Evolutionary conservation across 2,329 filamentous ascomycete species (phyloP), one percentile per base, ranked within the genome.

Genomic region (Juglanconis oblonga): DNA sequence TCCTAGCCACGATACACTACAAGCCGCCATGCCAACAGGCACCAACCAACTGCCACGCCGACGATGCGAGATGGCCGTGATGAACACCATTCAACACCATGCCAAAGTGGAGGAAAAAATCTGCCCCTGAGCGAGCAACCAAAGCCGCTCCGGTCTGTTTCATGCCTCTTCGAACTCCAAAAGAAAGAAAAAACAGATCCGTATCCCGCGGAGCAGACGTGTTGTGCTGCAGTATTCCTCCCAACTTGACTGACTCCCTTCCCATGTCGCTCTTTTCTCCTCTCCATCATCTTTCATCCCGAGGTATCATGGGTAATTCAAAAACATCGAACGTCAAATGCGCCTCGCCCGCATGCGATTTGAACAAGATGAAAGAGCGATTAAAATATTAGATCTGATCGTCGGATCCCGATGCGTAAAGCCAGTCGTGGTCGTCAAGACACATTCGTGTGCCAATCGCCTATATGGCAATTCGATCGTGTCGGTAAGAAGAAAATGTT

Each of bases 241-340:
- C 11, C 17, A 44, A 24, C 17, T 9, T 35, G 24, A 24, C n/a
- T 44, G 7, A 33, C 14, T 53, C n/a, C 29, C 40, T 13, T 24
- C 32, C 29, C 38, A 40, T 35, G 50, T 9, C 50, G 35, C 38
- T 52, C 35, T 32, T 53, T 17, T 9, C n/a, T 32, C 32, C 4
- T 24, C 36, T 17, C n/a, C 10, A 44, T 38, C 36, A 11, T 42
- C 51, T 53, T 11, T 53, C 52, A 31, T 52, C 36, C 38, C 36
- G 52, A 42, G 52, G 56, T 62, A 62, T 62, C 59, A 62, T 62
- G 52, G 48, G 51, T 55, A 62, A 38, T 58, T 50, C 47, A 33
- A 38, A 40, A 52, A 57, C 14, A 53, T 11, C 31, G 29, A 44
- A 24, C 35, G 51, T 42, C 9, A 54, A 53, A 51, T 60, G 57